phyloP scores from a whole-genome alignment of 2,329 filamentous ascomycete genomes.

The Aspergillus sp. region DNA sequence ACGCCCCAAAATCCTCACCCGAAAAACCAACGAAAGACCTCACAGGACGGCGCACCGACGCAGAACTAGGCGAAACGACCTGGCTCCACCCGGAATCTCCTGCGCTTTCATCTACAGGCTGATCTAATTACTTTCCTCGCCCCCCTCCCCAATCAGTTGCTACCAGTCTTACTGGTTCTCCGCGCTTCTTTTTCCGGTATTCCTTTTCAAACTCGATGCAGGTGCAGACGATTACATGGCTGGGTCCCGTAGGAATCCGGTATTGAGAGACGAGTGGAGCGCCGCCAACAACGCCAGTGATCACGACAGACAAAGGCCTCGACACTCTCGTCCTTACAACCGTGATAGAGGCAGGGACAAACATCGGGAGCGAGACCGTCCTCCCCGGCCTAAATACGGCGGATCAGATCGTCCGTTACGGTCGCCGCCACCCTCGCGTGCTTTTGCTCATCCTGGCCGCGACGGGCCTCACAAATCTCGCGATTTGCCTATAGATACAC shows the following conservation, averaged over 20 bases:
- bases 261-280: slow-evolving; percentile 47
- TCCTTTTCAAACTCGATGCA: slow-evolving; percentile 32
- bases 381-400: slow-evolving; percentile 25
- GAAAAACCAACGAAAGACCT: slow-evolving; percentile 17
- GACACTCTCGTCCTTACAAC: slow-evolving; percentile 24
- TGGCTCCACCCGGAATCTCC: slow-evolving; percentile 14
- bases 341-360: slow-evolving; percentile 33
- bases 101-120: slow-evolving; percentile 15
- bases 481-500: slow-evolving; percentile 22
- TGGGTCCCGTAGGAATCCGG: slow-evolving; percentile 44
- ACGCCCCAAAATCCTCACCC: slow-evolving; percentile 14
- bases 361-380: slow-evolving; percentile 34
- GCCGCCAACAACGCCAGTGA: slow-evolving; percentile 36
- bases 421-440: slow-evolving; percentile 31
- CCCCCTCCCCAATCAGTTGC: slow-evolving; percentile 5
- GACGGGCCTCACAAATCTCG: slow-evolving; percentile 23
- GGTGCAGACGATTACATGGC: slow-evolving; percentile 41
- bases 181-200: slow-evolving; percentile 5
- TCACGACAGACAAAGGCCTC: slow-evolving; percentile 34
- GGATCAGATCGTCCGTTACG: slow-evolving; percentile 37
- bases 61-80: slow-evolving; percentile 10
- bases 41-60: slow-evolving; percentile 20
- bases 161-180: slow-evolving; percentile 4
- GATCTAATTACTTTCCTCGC: not conserved
- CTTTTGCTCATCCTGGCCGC: slow-evolving; percentile 22